A percentile compares a stretch with the other conserved stretches of the same genome.
These are phyloP conservation scores for Colletotrichum salicis DNA, from an alignment of 2,329 filamentous ascomycete genomes.

Conservation along the genomic window DNA sequence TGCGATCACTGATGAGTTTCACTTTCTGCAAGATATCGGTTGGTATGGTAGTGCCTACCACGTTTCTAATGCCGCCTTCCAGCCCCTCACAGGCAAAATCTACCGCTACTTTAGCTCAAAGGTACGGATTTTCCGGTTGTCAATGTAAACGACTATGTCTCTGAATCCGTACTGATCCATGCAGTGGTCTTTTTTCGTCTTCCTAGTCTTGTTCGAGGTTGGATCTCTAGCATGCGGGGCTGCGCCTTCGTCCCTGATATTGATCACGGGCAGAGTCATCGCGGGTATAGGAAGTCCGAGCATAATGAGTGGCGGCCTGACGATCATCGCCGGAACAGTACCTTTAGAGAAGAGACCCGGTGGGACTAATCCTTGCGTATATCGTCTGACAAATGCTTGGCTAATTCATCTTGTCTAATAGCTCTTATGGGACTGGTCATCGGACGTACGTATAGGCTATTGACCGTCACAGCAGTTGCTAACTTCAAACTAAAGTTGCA, in stretches of 20 bases:
- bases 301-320: constrained; percentile 50
- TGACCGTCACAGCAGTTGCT: neutral
- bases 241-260: constrained; percentile 54
- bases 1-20: constrained; percentile 47
- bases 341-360: constrained; percentile 44
- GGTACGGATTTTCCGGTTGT: constrained; percentile 37
- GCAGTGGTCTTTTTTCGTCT: constrained; percentile 44
- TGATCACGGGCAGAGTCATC: constrained; percentile 61
- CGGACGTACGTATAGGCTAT: neutral
- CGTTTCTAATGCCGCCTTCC: constrained; percentile 42
- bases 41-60: constrained; percentile 57
- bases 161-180: constrained; percentile 43
- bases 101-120: constrained; percentile 49
- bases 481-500: neutral
- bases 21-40: constrained; percentile 54
- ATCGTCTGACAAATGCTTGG: neutral
- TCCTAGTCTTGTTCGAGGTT: constrained; percentile 46
- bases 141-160: neutral
- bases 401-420: neutral
- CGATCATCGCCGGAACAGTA: constrained; percentile 45
- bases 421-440: neutral
- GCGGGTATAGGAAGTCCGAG: constrained; percentile 59
- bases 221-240: constrained; percentile 60
- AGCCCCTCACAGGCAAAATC: constrained; percentile 43
- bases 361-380: constrained; percentile 37